Percentiles rank a stretch among this genome's conserved stretches.
Evolutionary conservation across 495 filamentous ascomycete species (phyloP).

Genomic region (Penicillium lividum): DNA sequence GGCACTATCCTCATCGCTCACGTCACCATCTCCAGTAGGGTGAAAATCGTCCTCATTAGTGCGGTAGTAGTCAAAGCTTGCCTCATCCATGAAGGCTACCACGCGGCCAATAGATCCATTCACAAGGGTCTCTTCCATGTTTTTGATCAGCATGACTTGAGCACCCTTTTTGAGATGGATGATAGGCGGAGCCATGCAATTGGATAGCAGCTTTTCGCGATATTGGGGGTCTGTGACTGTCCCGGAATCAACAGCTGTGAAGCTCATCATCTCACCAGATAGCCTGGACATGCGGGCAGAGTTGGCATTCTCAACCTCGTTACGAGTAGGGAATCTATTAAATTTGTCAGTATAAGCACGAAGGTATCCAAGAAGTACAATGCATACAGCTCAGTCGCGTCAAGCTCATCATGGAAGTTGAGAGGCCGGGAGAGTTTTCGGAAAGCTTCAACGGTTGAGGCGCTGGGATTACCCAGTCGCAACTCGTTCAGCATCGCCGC

Average conservation of each 20-base stretch:
- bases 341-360: conserved; percentile 34
- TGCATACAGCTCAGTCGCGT: conserved; percentile 83
- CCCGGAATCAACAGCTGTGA: conserved; percentile 74
- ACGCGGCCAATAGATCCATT: conserved; percentile 92
- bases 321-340: conserved; percentile 79
- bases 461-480: conserved; percentile 78
- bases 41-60: conserved; percentile 57
- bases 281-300: conserved; percentile 68
- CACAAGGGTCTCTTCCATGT: conserved; percentile 89
- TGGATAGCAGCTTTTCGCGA: conserved; percentile 76
- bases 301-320: conserved; percentile 89
- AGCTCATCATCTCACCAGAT: conserved; percentile 65
- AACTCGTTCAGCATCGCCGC: conserved; percentile 97
- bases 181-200: conserved; percentile 85
- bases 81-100: conserved; percentile 81
- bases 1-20: conserved; percentile 40
- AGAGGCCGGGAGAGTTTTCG: conserved; percentile 67
- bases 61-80: conserved; percentile 66
- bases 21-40: conserved; percentile 31
- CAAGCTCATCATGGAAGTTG: conserved; percentile 70
- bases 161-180: conserved; percentile 86
- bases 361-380: conserved; percentile 10
- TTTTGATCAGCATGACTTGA: conserved; percentile 99
- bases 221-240: conserved; percentile 61
- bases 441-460: conserved; percentile 71